Conservation (phyloP, 129 eudicot genomes). For the Artemisia tridentata region DNA sequence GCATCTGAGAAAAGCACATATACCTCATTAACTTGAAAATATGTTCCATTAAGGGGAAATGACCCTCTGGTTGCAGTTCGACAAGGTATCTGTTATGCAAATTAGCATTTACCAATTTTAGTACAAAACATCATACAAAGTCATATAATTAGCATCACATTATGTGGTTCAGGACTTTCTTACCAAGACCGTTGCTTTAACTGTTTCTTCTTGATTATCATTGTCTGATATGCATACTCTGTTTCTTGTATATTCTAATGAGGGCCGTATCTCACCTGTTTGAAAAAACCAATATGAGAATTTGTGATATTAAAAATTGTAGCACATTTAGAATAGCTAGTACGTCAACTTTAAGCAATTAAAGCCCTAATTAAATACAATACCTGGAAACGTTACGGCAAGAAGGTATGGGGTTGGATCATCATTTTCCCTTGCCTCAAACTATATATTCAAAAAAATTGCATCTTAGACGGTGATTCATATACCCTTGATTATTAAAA, state of each 20-base stretch:
- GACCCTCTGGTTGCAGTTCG: slow-evolving; percentile 55
- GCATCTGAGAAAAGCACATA: slow-evolving; percentile 5
- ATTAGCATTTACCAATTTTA: background rate
- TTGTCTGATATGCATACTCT: slow-evolving; percentile 13
- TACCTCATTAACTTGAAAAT: slow-evolving; percentile 83
- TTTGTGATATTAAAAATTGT: background rate
- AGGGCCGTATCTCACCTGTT: slow-evolving; percentile 28
- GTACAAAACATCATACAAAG: background rate
- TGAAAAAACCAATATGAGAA: slow-evolving; percentile 9
- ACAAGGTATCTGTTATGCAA: slow-evolving; percentile 49
- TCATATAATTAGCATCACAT: background rate
- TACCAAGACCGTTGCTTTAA: slow-evolving; percentile 72
- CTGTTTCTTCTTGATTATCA: slow-evolving; percentile 29
- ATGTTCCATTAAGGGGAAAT: slow-evolving; percentile 78
- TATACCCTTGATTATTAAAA: background rate
- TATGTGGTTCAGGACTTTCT: slow-evolving; percentile 17
- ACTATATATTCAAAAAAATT: slow-evolving; percentile 26
- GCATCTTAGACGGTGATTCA: slow-evolving; percentile 17
- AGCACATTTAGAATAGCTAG: slow-evolving; percentile 8
- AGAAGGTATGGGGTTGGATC: slow-evolving; percentile 67
- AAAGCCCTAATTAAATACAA: too few relatives aligned
- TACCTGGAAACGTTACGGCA: slow-evolving; percentile 58
- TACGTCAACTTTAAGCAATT: slow-evolving; percentile 1
- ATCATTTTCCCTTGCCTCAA: slow-evolving; percentile 43
- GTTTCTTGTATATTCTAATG: slow-evolving; percentile 23